Conservation (phyloP, 1,284 basidiomycete genomes). For the Heliocybe sulcata region DNA sequence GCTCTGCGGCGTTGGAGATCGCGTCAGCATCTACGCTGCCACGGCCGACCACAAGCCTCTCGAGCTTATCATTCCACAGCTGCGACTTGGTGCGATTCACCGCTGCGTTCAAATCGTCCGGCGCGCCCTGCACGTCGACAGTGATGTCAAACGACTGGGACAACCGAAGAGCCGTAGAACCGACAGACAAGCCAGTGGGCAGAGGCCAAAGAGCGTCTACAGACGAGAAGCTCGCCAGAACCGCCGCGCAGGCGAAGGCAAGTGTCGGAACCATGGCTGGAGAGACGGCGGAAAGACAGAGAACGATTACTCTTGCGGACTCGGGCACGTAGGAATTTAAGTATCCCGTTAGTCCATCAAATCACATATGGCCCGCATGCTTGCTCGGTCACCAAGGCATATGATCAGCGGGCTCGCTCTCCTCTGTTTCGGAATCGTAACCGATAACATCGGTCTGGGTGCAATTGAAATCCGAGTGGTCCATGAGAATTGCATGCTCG, state of each 20-base stretch:
- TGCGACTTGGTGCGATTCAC: slow-evolving; percentile 29
- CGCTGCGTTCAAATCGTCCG: slow-evolving; percentile 39
- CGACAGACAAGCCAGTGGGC: slow-evolving; percentile 43
- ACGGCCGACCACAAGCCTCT: slow-evolving; percentile 40
- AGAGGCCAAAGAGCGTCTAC: slow-evolving; percentile 51
- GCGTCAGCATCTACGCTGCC: slow-evolving; percentile 30
- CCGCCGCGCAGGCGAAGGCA: neutral
- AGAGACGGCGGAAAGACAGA: neutral
- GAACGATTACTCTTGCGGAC: neutral
- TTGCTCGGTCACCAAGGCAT: neutral
- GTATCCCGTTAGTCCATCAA: neutral
- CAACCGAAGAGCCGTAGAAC: slow-evolving; percentile 43
- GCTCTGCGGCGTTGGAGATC: slow-evolving; percentile 20
- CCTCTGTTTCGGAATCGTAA: neutral
- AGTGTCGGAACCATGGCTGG: neutral
- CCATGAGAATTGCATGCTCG: neutral
- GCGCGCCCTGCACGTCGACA: slow-evolving; percentile 24
- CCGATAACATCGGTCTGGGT: neutral
- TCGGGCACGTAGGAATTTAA: neutral
- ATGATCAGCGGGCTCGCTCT: neutral
- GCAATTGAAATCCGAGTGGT: neutral
- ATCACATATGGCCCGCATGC: neutral
- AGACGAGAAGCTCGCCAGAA: neutral
- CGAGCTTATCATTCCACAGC: slow-evolving; percentile 36
- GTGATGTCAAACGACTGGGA: slow-evolving; percentile 37